A percentile compares a stretch with the other conserved stretches of the same genome.
phyloP scores from a whole-genome alignment of 2,329 filamentous ascomycete species.

The Plectosphaerella sp. region DNA sequence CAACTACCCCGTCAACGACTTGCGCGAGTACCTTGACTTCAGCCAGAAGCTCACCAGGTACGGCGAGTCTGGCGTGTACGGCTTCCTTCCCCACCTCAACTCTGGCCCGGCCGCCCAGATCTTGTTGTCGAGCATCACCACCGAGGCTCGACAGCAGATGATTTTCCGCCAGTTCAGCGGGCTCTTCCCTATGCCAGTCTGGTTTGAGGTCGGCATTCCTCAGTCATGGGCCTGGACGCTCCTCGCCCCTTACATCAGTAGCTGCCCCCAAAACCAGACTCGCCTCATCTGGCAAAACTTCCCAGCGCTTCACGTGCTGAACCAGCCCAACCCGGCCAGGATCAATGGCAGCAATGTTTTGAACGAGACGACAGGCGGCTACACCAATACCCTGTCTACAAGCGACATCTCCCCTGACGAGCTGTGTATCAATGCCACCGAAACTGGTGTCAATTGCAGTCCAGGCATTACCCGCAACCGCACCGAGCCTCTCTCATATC shows the following conservation, averaged over 20 bases:
- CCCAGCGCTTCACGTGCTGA: conserved; percentile 65
- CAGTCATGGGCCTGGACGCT: conserved; percentile 84
- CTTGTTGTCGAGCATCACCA: conserved; percentile 70
- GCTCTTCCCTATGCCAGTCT: conserved; percentile 76
- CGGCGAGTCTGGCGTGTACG: conserved; percentile 76
- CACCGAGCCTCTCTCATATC: conserved; percentile 66
- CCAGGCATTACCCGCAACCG: conserved; percentile 66
- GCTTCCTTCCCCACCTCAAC: conserved; percentile 74
- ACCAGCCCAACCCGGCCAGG: conserved; percentile 71
- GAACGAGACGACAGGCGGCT: conserved; percentile 61
- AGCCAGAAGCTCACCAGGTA: conserved; percentile 80
- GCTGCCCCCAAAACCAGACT: conserved; percentile 68
- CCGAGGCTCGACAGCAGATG: conserved; percentile 78
- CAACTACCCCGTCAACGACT: conserved; percentile 72
- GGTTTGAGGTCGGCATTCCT: conserved; percentile 75
- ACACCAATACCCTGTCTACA: conserved; percentile 50
- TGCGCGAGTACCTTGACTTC: conserved; percentile 78
- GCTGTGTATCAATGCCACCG: conserved; percentile 53
- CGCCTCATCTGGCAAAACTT: conserved; percentile 83
- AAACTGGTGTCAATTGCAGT: conserved; percentile 50
- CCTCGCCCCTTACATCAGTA: conserved; percentile 75
- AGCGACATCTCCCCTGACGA: conserved; percentile 37
- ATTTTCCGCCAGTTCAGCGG: conserved; percentile 81
- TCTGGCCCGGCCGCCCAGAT: conserved; percentile 70
- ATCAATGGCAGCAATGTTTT: conserved; percentile 56